phyloP scores from a whole-genome alignment of 1,284 basidiomycete species.

The Papiliotrema nemorosa region DNA sequence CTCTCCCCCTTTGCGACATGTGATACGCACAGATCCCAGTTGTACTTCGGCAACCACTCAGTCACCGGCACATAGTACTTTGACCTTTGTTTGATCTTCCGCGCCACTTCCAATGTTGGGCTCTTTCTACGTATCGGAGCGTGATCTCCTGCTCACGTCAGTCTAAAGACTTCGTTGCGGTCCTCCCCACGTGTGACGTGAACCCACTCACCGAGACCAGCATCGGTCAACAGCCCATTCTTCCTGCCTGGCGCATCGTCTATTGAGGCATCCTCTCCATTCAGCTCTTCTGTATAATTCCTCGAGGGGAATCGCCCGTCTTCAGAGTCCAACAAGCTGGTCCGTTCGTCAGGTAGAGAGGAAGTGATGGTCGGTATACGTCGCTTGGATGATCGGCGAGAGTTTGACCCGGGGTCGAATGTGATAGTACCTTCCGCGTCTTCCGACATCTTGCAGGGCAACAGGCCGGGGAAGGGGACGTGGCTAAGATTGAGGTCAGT shows the following conservation, averaged over 20 bases:
- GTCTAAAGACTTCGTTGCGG: neutral
- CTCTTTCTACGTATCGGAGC: neutral
- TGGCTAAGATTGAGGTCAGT: neutral
- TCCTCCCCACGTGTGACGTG: neutral
- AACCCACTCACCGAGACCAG: neutral
- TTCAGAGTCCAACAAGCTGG: slow-evolving; percentile 2
- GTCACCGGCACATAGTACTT: slow-evolving; percentile 50
- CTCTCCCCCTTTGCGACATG: neutral
- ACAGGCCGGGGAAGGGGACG: neutral
- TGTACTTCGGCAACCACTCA: slow-evolving; percentile 80
- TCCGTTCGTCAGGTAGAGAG: slow-evolving; percentile 1
- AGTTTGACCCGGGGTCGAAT: neutral
- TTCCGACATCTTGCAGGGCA: no score
- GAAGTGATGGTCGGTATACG: neutral
- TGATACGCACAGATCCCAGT: slow-evolving; percentile 60
- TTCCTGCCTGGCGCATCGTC: neutral
- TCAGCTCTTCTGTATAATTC: slow-evolving; percentile 5
- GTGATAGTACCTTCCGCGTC: neutral
- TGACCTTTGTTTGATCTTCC: slow-evolving; percentile 44
- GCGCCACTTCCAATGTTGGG: slow-evolving; percentile 20
- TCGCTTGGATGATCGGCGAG: no score
- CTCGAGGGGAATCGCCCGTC: neutral
- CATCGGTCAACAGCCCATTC: neutral
- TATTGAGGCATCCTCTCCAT: neutral
- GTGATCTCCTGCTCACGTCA: no score